These are phyloP conservation scores for Diversispora eburnea DNA, from an alignment of 192 early-diverging fungal species.

Conservation along the genomic window DNA sequence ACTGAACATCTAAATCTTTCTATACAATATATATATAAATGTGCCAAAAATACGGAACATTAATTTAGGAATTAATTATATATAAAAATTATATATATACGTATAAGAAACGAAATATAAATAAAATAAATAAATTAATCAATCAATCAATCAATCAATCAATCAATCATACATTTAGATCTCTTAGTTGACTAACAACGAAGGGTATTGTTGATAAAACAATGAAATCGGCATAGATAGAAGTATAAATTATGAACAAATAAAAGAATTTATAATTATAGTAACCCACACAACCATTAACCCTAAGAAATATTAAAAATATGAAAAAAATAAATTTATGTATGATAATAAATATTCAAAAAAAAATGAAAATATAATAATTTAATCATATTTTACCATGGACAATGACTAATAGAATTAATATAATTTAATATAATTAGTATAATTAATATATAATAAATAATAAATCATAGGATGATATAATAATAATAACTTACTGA, in stretches of 20 bases:
- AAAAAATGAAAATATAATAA: neutral
- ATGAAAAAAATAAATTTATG: neutral
- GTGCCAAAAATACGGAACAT: no score
- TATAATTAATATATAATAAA: neutral
- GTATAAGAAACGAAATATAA: neutral
- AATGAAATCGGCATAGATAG: constrained; percentile 24
- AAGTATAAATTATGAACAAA: constrained; percentile 36
- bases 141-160: neutral
- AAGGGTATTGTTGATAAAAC: constrained; percentile 32
- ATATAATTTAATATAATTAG: neutral
- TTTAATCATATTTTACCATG: constrained; percentile 33
- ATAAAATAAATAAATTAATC: neutral
- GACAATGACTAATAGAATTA: constrained; percentile 33
- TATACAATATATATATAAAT: constrained; percentile 23
- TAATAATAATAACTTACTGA: constrained; percentile 38
- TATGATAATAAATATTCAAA: neutral
- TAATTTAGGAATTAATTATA: neutral
- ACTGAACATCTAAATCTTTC: constrained; percentile 26
- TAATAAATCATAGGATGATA: neutral
- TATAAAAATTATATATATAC: neutral
- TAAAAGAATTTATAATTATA: constrained; percentile 41
- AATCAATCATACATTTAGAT: constrained; percentile 2
- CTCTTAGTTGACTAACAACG: constrained; percentile 18
- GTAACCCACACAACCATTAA: constrained; percentile 51
- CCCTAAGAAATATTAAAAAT: constrained; percentile 36